phyloP scores from a whole-genome alignment of 495 filamentous ascomycete genomes.

The Neurospora sp. region DNA sequence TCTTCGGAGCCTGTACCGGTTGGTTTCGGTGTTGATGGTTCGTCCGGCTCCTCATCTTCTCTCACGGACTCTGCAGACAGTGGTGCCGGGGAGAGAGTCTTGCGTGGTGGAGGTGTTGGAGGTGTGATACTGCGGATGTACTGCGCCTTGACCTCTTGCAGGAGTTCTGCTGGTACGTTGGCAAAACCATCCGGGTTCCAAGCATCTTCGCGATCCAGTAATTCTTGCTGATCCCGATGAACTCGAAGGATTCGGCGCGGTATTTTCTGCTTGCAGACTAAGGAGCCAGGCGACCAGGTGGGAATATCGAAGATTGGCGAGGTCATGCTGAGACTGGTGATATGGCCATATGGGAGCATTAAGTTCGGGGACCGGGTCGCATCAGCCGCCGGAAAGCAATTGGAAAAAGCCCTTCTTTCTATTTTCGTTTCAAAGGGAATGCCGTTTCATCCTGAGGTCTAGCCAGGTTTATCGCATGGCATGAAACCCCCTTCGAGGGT shows the following conservation, averaged over 20 bases:
- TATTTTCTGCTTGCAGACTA: background rate
- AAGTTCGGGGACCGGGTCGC: background rate
- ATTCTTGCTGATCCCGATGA: conserved; percentile 46
- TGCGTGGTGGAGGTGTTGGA: background rate
- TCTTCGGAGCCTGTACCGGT: background rate
- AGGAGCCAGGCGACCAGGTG: conserved; percentile 2
- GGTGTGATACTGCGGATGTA: background rate
- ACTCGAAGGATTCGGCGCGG: conserved; percentile 26
- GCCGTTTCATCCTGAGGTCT: background rate
- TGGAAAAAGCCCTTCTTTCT: background rate
- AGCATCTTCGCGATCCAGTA: conserved; percentile 42
- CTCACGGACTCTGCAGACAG: background rate
- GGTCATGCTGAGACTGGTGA: background rate
- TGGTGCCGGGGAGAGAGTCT: background rate
- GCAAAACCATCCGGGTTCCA: conserved; percentile 24
- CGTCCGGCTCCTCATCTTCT: too few relatives aligned
- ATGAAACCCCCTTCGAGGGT: background rate
- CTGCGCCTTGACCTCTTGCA: conserved; percentile 17
- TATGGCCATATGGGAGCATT: background rate
- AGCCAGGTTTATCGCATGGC: background rate
- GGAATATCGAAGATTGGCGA: background rate
- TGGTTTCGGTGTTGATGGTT: background rate
- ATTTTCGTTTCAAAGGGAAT: background rate
- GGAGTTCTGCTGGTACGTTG: conserved; percentile 30
- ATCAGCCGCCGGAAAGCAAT: background rate